phyloP scores from a whole-genome alignment of 768 basidiomycete species.

The Amanita exitialis region DNA sequence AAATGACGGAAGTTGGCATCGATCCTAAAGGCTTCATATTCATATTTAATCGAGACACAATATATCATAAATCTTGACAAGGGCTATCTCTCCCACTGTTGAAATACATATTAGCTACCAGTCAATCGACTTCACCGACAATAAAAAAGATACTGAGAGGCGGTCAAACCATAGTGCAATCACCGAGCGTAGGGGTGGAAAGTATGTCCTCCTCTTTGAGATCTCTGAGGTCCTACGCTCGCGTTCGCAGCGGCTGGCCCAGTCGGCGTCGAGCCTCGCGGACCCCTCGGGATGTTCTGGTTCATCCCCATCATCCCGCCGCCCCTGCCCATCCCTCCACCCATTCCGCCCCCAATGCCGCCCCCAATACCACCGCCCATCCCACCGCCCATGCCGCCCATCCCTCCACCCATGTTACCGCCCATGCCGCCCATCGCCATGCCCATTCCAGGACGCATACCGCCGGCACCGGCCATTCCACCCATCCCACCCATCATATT shows the following conservation, averaged over 20 bases:
- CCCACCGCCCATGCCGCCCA: conserved; percentile 28
- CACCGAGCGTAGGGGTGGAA: conserved; percentile 80
- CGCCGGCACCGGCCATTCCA: conserved; percentile 22
- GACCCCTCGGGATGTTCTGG: conserved; percentile 56
- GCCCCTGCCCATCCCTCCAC: conserved; percentile 32
- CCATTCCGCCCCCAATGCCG: conserved; percentile 24
- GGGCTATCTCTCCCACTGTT: too few species aligned
- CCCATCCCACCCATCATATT: conserved; percentile 33
- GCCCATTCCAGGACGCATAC: conserved; percentile 32
- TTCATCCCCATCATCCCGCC: conserved; percentile 34
- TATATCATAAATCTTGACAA: too few species aligned
- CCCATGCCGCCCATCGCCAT: conserved; percentile 18
- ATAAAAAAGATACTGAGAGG: too few species aligned
- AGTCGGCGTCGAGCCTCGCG: conserved; percentile 40
- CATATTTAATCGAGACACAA: too few species aligned
- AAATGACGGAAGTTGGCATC: too few species aligned
- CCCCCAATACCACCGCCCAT: conserved; percentile 17
- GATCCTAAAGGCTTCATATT: too few species aligned
- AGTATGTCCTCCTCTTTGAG: conserved; percentile 67
- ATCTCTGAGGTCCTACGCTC: conserved; percentile 66
- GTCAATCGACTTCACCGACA: too few species aligned
- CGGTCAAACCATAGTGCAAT: too few species aligned
- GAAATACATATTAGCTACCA: too few species aligned
- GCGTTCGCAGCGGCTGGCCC: conserved; percentile 27
- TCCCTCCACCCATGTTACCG: conserved; percentile 20